A percentile compares a stretch with the other conserved stretches of the same genome.
These are phyloP conservation scores for Davidsoniella virescens DNA, from an alignment of 2,329 filamentous ascomycete genomes.

Conservation along the genomic window DNA sequence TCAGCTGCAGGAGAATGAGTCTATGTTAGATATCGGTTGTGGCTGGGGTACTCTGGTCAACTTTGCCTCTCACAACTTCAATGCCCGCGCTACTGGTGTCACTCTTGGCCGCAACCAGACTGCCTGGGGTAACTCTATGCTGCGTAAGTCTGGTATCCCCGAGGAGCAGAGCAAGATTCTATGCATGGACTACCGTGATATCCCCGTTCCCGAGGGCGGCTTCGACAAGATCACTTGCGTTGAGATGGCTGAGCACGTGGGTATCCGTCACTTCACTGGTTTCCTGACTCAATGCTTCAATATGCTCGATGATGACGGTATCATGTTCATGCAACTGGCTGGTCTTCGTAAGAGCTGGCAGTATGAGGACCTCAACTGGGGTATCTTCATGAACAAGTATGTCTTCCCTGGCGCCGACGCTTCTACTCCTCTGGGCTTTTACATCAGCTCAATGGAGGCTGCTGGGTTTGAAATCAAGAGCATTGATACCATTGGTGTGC, in stretches of 20 bases:
- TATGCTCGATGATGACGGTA: conserved; percentile 92
- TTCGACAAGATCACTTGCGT: conserved; percentile 86
- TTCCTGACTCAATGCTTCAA: conserved; percentile 82
- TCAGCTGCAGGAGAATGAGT: conserved; percentile 62
- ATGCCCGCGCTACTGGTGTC: conserved; percentile 70
- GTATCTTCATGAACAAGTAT: conserved; percentile 99
- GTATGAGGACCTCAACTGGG: conserved; percentile 96
- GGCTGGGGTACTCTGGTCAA: conserved; percentile 95
- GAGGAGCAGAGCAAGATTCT: conserved; percentile 84
- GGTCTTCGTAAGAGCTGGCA: conserved; percentile 92
- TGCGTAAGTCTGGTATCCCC: conserved; percentile 64
- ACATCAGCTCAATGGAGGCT: conserved; percentile 69
- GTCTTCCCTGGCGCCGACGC: conserved; percentile 95
- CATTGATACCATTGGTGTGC: conserved; percentile 85
- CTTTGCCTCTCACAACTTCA: conserved; percentile 85
- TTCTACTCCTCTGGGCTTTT: conserved; percentile 79
- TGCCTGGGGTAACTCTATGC: conserved; percentile 83
- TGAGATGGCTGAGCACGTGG: conserved; percentile 98
- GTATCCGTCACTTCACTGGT: conserved; percentile 66
- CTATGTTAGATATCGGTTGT: conserved; percentile 84
- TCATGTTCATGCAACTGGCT: conserved; percentile 91
- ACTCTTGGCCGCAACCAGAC: conserved; percentile 94
- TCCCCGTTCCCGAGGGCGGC: conserved; percentile 37
- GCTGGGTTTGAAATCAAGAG: conserved; percentile 71
- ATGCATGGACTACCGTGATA: conserved; percentile 96